phyloP scores from a whole-genome alignment of 2,329 filamentous ascomycete genomes.

The Clarireedia paspali region DNA sequence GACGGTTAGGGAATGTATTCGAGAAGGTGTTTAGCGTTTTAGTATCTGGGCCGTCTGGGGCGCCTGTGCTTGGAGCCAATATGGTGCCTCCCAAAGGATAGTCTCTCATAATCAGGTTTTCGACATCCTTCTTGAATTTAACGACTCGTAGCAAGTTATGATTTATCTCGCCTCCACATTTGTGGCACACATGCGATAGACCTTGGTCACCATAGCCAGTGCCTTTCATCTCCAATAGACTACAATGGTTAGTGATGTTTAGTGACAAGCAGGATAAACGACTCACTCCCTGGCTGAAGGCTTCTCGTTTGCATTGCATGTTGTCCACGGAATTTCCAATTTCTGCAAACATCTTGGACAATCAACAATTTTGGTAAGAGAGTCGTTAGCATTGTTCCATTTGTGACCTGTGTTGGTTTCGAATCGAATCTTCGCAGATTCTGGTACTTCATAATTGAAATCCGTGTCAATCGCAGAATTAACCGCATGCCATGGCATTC shows the following conservation, averaged over 20 bases:
- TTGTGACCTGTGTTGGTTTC: slow-evolving; percentile 37
- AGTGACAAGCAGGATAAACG: neutral
- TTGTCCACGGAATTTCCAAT: slow-evolving; percentile 53
- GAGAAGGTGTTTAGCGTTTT: slow-evolving; percentile 13
- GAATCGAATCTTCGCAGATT: slow-evolving; percentile 41
- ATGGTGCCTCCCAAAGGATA: slow-evolving; percentile 62
- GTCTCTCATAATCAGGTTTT: slow-evolving; percentile 37
- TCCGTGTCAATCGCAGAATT: slow-evolving; percentile 49
- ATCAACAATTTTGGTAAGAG: slow-evolving; percentile 37
- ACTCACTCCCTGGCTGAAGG: slow-evolving; percentile 30
- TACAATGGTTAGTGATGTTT: slow-evolving; percentile 10
- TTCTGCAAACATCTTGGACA: slow-evolving; percentile 47
- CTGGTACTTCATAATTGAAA: slow-evolving; percentile 47
- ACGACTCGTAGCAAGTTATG: slow-evolving; percentile 52
- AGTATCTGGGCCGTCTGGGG: slow-evolving; percentile 33
- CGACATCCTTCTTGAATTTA: slow-evolving; percentile 53
- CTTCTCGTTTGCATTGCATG: slow-evolving; percentile 33
- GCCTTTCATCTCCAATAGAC: slow-evolving; percentile 32
- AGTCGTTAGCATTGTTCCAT: slow-evolving; percentile 55
- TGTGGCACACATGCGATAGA: slow-evolving; percentile 42
- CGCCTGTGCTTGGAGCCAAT: slow-evolving; percentile 45
- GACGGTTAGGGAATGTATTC: slow-evolving; percentile 49
- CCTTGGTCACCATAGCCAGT: slow-evolving; percentile 53
- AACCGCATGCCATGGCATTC: slow-evolving; percentile 59
- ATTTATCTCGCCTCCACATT: slow-evolving; percentile 43